A percentile compares a stretch with the other conserved stretches of the same genome.
Conservation (phyloP, 768 basidiomycete species). For the Russula olivacea region DNA sequence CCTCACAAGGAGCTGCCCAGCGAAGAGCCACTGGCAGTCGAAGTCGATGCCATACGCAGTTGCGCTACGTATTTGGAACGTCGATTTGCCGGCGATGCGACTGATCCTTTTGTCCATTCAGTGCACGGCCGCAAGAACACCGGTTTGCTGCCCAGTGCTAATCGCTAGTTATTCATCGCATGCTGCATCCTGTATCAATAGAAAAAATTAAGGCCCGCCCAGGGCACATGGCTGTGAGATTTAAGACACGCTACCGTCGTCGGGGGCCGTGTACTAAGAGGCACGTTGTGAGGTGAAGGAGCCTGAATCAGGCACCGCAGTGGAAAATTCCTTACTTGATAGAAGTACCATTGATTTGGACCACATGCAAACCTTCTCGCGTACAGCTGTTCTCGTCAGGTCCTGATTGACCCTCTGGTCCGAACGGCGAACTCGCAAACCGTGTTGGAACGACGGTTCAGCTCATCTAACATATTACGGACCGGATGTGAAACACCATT, state of each 20-base stretch:
- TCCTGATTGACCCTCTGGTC: conserved; percentile 4
- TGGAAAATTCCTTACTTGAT: conserved; percentile 6
- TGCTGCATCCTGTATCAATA: background rate
- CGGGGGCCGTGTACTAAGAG: background rate
- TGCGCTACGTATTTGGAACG: background rate
- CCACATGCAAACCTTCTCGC: background rate
- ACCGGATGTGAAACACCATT: background rate
- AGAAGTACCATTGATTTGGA: background rate
- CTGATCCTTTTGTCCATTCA: background rate
- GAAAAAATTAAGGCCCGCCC: background rate
- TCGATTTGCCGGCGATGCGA: background rate
- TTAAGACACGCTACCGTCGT: background rate
- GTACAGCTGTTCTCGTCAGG: conserved; percentile 1
- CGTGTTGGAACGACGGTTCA: background rate
- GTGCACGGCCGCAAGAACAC: background rate
- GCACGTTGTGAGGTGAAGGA: background rate
- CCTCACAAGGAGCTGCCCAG: background rate
- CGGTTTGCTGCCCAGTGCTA: background rate
- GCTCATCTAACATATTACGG: background rate
- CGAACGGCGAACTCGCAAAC: conserved; percentile 1
- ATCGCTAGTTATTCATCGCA: background rate
- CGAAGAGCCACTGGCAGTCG: background rate
- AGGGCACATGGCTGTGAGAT: background rate
- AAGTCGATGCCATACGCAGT: background rate
- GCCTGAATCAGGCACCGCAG: background rate